Conservation (phyloP, 352 stramenopile genomes). For the Globisporangium polare region DNA sequence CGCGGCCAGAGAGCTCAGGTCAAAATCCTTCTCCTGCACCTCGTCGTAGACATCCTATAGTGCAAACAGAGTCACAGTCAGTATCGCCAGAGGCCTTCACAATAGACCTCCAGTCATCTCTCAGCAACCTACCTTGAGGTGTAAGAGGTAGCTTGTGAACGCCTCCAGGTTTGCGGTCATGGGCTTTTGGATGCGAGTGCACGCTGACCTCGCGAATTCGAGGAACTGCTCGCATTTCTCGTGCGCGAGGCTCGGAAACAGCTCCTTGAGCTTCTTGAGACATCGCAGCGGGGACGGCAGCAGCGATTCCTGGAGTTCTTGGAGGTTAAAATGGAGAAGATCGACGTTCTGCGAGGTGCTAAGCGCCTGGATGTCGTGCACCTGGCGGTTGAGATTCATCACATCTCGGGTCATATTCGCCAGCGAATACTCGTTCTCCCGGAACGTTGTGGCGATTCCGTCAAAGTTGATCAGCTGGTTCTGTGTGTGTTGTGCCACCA, state of each 20-base stretch:
- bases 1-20: conserved; percentile 42
- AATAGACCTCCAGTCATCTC: conserved; percentile 12
- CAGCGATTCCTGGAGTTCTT: conserved; percentile 29
- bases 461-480: conserved; percentile 57
- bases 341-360: conserved; percentile 22
- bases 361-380: conserved; percentile 21
- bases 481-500: conserved; percentile 29
- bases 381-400: conserved; percentile 30
- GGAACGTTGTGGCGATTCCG: conserved; percentile 33
- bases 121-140: conserved; percentile 32
- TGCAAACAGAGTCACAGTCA: background rate
- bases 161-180: conserved; percentile 22
- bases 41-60: conserved; percentile 43
- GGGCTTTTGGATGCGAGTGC: conserved; percentile 47
- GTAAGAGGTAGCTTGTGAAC: conserved; percentile 51
- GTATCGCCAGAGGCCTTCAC: background rate
- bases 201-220: conserved; percentile 29
- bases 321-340: conserved; percentile 45
- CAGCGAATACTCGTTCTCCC: conserved; percentile 38
- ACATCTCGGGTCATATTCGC: conserved; percentile 37
- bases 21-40: conserved; percentile 39
- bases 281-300: conserved; percentile 41
- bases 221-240: conserved; percentile 52
- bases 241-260: conserved; percentile 36
- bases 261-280: conserved; percentile 27